Evolutionary conservation across 768 basidiomycete genomes (phyloP), one percentile per base, ranked within the genome.

Genomic region (Pleurotus salmoneostramineus): DNA sequence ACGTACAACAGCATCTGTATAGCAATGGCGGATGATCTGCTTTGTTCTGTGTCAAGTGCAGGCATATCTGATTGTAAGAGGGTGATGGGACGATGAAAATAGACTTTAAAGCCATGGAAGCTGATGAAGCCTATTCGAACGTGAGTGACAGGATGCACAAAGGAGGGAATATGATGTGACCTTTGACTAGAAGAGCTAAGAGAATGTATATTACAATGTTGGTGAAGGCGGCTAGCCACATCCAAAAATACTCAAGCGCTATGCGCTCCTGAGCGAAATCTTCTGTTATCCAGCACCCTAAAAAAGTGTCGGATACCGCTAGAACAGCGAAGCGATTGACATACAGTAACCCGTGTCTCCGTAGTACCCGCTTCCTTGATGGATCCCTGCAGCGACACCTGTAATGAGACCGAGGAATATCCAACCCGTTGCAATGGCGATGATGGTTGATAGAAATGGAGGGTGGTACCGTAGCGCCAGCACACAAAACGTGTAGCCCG

Each of bases 231-330:
- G 77, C 68, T 33, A 74, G 60, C 77, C 77, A 79, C 60, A 79
- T 61, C 73, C 78, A 78, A 27, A 73, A 33, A 56, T 76, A 79
- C 56, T 78, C 78, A 32, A 77, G 64, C 15, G 65, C 74, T 6
- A 77, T 76, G 27, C 72, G 68, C 56, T 78, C 64, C 11, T 60
- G 61, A 6, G 40, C 54, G 55, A 68, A 79, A 7, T 62, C 58
- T 6, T 52, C 33, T 6, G 63, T 67, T 36, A 79, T 79, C 78
- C 77, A 79, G 58, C 77, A 79, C 77, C 77, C 76, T 78, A 58
- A 32, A 51, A 34, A 40, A 40, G 6, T 10, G 37, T 40, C n/a
- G 37, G 37, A 40, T 10, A n/a, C 21, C 7, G 21, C 8, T 17
- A 15, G 15, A 15, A 49, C 21, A 50, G 27, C 15, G 27, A 34